Base-by-base conservation (phyloP, 768 basidiomycete species). In the Lactarius quietus region DNA sequence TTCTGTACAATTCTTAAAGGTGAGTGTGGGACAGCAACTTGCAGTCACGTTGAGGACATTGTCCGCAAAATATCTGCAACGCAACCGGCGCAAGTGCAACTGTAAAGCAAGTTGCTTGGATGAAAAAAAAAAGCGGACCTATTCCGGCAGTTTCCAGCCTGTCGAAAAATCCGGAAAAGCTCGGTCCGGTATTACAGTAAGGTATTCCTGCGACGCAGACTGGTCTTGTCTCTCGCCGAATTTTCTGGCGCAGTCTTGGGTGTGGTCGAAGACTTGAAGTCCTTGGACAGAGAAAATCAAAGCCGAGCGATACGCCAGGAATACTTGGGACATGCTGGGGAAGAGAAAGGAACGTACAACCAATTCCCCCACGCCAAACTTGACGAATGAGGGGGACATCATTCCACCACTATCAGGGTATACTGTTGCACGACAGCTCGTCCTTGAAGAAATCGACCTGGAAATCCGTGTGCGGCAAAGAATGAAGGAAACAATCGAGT, bases 381-480 rank as follows among this genome's bases (percentile, higher is more conserved):
- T 4, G n/a, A 66, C 43, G 56, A 41, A 35, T 48, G 38, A 58
- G 51, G 33, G 10, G 29, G 56, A 62, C 1, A 18, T 18, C 6
- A 15, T 18, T 2, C 1, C 60, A 41, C 23, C 51, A 29, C 17
- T n/a, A 6, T 12, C 39, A 36, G 57, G 56, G 14, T 43, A 62
- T 36, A n/a, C 51, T 39, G 31, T 57, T 6, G 35, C 64, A 29
- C 65, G 69, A 48, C 74, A 73, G 56, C 55, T 77, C 1, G 55
- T 77, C 17, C 67, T 75, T 10, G 77, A 83, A 43, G 82, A 83
- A 63, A 61, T 83, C 2, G 74, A 78, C 67, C 70, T 81, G 41
- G 82, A 83, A 64, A 75, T 83, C 23, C 72, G 77, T 23, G 68
- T 83, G 23, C 75, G 81, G 43, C 70, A 78, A 62, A 75, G 80